Evolutionary conservation across 2,329 filamentous ascomycete genomes (phyloP), one percentile per base, ranked within the genome.

Genomic region (Arthrobotrys conoides): DNA sequence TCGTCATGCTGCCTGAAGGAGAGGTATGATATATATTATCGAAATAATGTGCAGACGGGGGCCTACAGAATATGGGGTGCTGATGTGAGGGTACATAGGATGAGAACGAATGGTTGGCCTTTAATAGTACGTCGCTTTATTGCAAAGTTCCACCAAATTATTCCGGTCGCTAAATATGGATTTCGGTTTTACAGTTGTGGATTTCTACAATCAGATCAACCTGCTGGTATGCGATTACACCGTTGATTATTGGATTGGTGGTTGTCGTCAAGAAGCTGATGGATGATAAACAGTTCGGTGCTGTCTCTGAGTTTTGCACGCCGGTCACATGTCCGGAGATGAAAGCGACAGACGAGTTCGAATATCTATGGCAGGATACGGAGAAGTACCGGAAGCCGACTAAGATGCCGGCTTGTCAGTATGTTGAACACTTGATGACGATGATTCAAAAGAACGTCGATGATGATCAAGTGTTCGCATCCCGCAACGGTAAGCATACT

Each of bases 141-240:
- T 30, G 30, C 51, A 51, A n/a, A 18, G 18, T 66, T 53, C 30
- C 12, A 18, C 66, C 51, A 10, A 8, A 24, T 24, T 5, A 20
- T n/a, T 30, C 55, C 27, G 16, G 3, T 46, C 48, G 27, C 5
- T 36, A 14, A 38, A 46, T 44, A 38, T 20, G 36, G 36, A 14
- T n/a, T 30, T 18, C 57, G 14, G 12, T n/a, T 64, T 44, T 49
- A 67, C 82, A 97, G 94, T 99, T 87, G 96, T 99, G 87, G 96
- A 99, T 86, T 99, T 99, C 86, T 99, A 99, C 90, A 99, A 99
- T 87, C 96, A 99, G 86, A 97, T 99, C 87, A 99, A 99, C 86
- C 89, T 99, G 41, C 91, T 99, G 76, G 80, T 80, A 77, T n/a
- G 69, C 16, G 5, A 18, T n/a, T 5, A 46, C 16, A 46, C 3